phyloP scores from a whole-genome alignment of 345 rosid species.

The Nasturtium officinale region DNA sequence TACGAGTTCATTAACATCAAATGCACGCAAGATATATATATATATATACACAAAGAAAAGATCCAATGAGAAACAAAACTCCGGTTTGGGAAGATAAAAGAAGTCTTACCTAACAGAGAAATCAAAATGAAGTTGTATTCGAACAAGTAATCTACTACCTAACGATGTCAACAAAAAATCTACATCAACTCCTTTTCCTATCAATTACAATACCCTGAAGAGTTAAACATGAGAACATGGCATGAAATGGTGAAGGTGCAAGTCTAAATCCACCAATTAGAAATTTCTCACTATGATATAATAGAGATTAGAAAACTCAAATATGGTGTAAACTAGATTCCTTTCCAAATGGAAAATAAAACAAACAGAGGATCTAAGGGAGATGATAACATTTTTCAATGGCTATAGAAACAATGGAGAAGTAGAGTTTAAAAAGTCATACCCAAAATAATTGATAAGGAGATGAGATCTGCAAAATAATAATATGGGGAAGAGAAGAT shows the following conservation, averaged over 20 bases:
- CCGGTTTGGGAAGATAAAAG: neutral
- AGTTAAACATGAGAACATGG: neutral
- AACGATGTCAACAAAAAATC: neutral
- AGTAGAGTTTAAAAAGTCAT: neutral
- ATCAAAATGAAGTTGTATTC: neutral
- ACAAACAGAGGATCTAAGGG: neutral
- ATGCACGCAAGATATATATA: neutral
- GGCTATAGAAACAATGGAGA: neutral
- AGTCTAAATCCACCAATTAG: constrained; percentile 3
- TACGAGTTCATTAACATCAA: neutral
- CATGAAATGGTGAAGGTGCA: neutral
- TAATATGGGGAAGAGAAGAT: neutral
- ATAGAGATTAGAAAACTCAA: neutral
- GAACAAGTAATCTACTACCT: constrained; percentile 2
- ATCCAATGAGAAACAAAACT: too few species aligned
- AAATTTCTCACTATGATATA: neutral
- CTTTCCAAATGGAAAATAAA: neutral
- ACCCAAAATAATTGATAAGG: neutral
- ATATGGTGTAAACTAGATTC: neutral
- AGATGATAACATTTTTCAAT: neutral
- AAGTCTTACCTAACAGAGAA: neutral
- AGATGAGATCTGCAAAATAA: constrained; percentile 5
- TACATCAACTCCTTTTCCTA: constrained; percentile 3
- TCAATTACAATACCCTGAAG: neutral
- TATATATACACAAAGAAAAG: too few species aligned